Evolutionary conservation across 139 green algal genomes (phyloP).

Genomic region (Chlamydomonas asymmetrica): DNA sequence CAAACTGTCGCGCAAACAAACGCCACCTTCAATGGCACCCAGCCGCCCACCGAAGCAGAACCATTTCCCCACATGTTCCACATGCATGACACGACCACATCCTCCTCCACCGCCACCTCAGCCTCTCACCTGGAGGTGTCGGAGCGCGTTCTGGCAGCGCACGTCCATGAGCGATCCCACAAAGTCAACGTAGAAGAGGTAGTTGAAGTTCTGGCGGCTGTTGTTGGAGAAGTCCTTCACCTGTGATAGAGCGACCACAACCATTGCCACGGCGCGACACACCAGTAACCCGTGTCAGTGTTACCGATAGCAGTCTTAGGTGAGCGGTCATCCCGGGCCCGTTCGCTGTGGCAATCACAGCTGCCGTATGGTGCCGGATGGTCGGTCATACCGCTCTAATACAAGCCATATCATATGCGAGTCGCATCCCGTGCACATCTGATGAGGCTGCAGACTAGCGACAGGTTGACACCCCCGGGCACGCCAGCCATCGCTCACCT

Average conservation of each 20-base stretch:
- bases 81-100: not conserved
- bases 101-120: not conserved
- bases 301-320: too few relatives aligned
- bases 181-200: slow-evolving; percentile 98
- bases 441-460: not conserved
- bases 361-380: too few relatives aligned
- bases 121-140: slow-evolving; percentile 72
- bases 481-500: slow-evolving; percentile 4
- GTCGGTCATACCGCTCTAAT: too few relatives aligned
- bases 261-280: too few relatives aligned
- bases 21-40: too few relatives aligned
- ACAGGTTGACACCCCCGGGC: not conserved
- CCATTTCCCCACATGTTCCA: not conserved
- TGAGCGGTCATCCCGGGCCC: too few relatives aligned
- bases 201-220: slow-evolving; percentile 82
- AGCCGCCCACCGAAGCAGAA: not conserved
- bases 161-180: slow-evolving; percentile 79
- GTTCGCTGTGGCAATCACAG: too few relatives aligned
- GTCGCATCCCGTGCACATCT: not conserved
- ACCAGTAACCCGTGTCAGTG: too few relatives aligned
- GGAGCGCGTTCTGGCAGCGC: slow-evolving; percentile 86
- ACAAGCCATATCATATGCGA: not conserved
- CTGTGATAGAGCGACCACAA: too few relatives aligned
- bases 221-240: slow-evolving; percentile 7
- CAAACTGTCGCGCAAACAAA: too few relatives aligned